Conservation (phyloP, 176 grass and related monocot species). For the Puya raimondii region DNA sequence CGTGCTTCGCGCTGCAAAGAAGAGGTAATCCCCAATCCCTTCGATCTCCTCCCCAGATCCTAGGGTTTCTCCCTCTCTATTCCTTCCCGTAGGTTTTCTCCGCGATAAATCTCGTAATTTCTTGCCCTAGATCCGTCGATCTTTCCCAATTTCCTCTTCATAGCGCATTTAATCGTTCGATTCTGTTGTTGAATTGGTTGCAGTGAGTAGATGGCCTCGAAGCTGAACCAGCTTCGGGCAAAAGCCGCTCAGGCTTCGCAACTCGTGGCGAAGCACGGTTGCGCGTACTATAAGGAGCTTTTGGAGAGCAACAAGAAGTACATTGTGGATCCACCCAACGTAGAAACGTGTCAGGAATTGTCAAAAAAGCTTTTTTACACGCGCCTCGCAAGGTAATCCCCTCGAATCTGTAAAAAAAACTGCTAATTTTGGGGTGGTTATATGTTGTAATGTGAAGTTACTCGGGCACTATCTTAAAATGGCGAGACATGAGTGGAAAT, state of each 20-base stretch:
- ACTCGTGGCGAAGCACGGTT: slow-evolving; percentile 35
- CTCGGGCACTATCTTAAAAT: neutral
- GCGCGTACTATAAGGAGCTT: slow-evolving; percentile 60
- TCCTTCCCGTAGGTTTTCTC: no score
- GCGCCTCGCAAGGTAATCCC: slow-evolving; percentile 50
- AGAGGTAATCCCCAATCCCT: no score
- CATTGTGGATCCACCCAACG: slow-evolving; percentile 52
- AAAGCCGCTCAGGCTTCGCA: slow-evolving; percentile 47
- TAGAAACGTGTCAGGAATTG: slow-evolving; percentile 67
- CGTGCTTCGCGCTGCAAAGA: no score
- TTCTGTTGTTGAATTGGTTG: neutral
- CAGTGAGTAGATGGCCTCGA: slow-evolving; percentile 42
- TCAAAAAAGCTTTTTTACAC: slow-evolving; percentile 98
- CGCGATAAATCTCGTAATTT: no score
- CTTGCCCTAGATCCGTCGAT: no score
- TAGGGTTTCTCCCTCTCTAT: no score
- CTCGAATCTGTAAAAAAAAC: neutral
- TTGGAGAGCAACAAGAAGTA: slow-evolving; percentile 78
- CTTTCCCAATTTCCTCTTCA: no score
- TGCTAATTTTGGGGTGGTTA: slow-evolving; percentile 1
- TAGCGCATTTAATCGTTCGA: no score
- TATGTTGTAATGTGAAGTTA: neutral
- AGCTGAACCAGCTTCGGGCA: slow-evolving; percentile 55
- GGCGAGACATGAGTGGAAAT: neutral
- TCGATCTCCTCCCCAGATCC: no score